Evolutionary conservation across 164 flowering plant genomes (phyloP), one percentile per base, ranked within the genome.

Genomic region (Paratinospora sagittata): DNA sequence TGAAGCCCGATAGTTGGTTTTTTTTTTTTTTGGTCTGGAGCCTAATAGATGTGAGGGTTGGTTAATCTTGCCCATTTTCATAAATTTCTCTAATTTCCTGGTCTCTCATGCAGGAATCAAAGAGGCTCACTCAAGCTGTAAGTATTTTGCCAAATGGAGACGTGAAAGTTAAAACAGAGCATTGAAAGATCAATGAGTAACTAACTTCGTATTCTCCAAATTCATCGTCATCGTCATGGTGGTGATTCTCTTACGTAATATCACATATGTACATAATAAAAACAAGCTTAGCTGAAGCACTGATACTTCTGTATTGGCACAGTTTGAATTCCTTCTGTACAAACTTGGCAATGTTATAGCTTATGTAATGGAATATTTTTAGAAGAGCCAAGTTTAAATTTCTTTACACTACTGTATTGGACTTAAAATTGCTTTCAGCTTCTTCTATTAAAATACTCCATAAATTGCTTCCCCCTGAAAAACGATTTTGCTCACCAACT

Each of bases 81-180:
- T 14, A 24, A 37, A 52, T 24, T 4, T 65, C 16, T 30, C 19
- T 68, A 3, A 68, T 27, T 33, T 67, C 34, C 26, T 66, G 30
- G 43, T 39, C 13, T 64, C n/a, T 68, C n/a, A 34, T 81, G 71
- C 90, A 92, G 92, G 96, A 92, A 73, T 61, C 81, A 27, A 90
- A 84, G 75, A 83, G 95, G 61, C 79, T 84, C 57, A 88, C 90
- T 2, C 96, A 86, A 78, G 84, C 90, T 68, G 92, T 86, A 75
- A 84, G 80, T 68, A 63, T 75, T 45, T 76, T 90, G 76, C 87
- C 95, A 63, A 92, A 90, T 84, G 97, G 96, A 71, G 95, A 92
- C 80, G 76, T 82, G 23, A 90, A 88, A 83, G 86, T 87, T 17
- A 84, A 92, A 74, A n/a, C 76, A 17, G 95, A 92, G 77, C 82